phyloP scores from a whole-genome alignment of 2,329 filamentous ascomycete genomes.

The Talaromyces amestolkiae region DNA sequence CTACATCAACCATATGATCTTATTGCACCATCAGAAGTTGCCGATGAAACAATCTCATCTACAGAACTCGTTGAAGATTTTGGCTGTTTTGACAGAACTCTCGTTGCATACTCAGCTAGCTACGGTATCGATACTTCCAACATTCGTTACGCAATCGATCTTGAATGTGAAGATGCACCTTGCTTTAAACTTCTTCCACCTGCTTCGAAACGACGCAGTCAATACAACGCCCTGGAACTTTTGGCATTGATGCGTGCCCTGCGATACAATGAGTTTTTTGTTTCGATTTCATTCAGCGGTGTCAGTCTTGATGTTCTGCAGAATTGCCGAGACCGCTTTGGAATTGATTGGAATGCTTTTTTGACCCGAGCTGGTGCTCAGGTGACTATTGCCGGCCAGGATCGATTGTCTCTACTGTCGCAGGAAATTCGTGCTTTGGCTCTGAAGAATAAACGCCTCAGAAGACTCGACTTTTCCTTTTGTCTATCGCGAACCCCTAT shows the following conservation, averaged over 20 bases:
- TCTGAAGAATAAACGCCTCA: conserved; percentile 61
- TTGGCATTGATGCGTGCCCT: conserved; percentile 67
- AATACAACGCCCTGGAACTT: conserved; percentile 62
- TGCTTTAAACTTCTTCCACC: conserved; percentile 64
- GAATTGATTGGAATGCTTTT: conserved; percentile 61
- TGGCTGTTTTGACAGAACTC: conserved; percentile 63
- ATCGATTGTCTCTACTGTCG: conserved; percentile 59
- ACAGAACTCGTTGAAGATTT: conserved; percentile 57
- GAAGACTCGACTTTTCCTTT: conserved; percentile 64
- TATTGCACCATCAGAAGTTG: conserved; percentile 56
- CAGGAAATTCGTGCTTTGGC: conserved; percentile 68
- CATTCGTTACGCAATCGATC: conserved; percentile 62
- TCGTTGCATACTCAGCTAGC: conserved; percentile 67
- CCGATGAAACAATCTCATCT: conserved; percentile 50
- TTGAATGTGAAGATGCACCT: conserved; percentile 64
- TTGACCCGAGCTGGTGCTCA: conserved; percentile 59
- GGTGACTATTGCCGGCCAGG: conserved; percentile 54
- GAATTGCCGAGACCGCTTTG: conserved; percentile 58
- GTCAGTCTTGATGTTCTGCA: conserved; percentile 65
- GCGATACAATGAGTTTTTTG: conserved; percentile 68
- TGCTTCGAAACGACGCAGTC: conserved; percentile 45
- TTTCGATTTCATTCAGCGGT: conserved; percentile 64
- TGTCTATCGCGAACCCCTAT: conserved; percentile 58
- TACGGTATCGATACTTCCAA: conserved; percentile 67
- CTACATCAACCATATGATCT: conserved; percentile 62